phyloP scores from a whole-genome alignment of 805 yeast species.

The Candida palmyrensis region DNA sequence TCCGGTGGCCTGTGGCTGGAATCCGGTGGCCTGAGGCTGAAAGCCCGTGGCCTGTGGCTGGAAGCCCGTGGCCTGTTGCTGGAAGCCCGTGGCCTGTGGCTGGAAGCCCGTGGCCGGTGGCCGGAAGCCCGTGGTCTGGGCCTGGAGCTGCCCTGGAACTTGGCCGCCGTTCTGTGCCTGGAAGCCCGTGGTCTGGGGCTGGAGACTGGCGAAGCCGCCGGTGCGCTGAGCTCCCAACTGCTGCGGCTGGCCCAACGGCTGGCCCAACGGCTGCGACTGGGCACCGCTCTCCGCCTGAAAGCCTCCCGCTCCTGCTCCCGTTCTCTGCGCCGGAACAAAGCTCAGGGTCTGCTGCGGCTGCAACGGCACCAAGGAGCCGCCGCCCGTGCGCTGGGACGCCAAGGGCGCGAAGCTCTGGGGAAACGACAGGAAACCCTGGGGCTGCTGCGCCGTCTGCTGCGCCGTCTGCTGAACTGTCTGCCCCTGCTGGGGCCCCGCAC shows the following conservation, averaged over 20 bases:
- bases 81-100: conserved; percentile 9
- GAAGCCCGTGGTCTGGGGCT: conserved; percentile 15
- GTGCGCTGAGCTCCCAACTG: conserved; percentile 16
- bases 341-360: conserved; percentile 70
- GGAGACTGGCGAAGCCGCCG: too few relatives aligned
- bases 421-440: conserved; percentile 28
- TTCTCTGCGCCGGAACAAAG: conserved; percentile 45
- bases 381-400: conserved; percentile 41
- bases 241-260: conserved; percentile 9
- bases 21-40: conserved; percentile 22
- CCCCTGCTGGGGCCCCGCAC: conserved; percentile 23
- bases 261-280: conserved; percentile 14
- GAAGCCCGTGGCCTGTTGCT: conserved; percentile 26
- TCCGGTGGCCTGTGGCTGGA: conserved; percentile 30
- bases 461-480: conserved; percentile 10
- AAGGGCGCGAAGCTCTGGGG: conserved; percentile 14
- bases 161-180: too few relatives aligned
- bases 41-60: conserved; percentile 3
- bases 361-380: conserved; percentile 40
- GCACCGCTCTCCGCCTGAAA: too few relatives aligned
- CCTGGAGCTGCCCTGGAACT: conserved; percentile 15
- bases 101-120: conserved; percentile 25
- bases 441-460: conserved; percentile 13
- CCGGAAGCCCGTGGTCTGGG: conserved; percentile 24
- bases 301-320: too few relatives aligned